phyloP scores from a whole-genome alignment of 2,329 filamentous ascomycete genomes.

The Aspergillus intermedius region DNA sequence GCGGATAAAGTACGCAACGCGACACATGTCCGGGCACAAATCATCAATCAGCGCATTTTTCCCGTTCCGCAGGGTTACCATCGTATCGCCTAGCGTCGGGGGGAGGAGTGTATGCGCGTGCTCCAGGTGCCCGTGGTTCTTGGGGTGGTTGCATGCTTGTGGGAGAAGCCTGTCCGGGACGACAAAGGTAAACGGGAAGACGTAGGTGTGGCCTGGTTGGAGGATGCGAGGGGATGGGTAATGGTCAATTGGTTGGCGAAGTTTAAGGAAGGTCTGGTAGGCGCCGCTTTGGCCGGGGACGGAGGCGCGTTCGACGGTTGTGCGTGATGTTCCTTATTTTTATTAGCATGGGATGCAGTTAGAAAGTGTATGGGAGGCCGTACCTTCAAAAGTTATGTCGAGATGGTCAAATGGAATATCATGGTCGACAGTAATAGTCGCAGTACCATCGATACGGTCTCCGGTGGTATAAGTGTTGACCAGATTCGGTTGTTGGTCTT shows the following conservation, averaged over 20 bases:
- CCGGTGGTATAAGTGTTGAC: slow-evolving; percentile 50
- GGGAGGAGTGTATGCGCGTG: slow-evolving; percentile 54
- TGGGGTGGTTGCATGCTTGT: slow-evolving; percentile 51
- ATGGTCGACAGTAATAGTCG: slow-evolving; percentile 43
- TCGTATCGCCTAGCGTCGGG: slow-evolving; percentile 55
- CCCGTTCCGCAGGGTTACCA: slow-evolving; percentile 32
- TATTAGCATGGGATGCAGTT: slow-evolving; percentile 1
- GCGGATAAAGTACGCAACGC: slow-evolving; percentile 52
- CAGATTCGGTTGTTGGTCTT: slow-evolving; percentile 26
- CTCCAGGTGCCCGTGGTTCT: slow-evolving; percentile 46
- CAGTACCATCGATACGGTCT: slow-evolving; percentile 51
- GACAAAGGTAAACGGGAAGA: slow-evolving; percentile 58
- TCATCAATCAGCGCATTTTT: slow-evolving; percentile 48
- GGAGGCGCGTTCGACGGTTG: slow-evolving; percentile 51
- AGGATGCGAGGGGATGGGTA: slow-evolving; percentile 52
- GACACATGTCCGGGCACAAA: slow-evolving; percentile 56
- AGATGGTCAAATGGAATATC: slow-evolving; percentile 54
- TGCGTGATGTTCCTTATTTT: slow-evolving; percentile 40
- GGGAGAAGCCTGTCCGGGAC: slow-evolving; percentile 56
- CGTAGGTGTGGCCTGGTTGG: slow-evolving; percentile 50
- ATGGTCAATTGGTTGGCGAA: slow-evolving; percentile 55
- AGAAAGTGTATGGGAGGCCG: too few species aligned
- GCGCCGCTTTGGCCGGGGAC: slow-evolving; percentile 51
- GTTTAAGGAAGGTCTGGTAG: slow-evolving; percentile 55
- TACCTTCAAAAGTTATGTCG: slow-evolving; percentile 53